These are phyloP conservation scores for Coemansia sp. DNA, from an alignment of 192 early-diverging fungal genomes.

Conservation along the genomic window DNA sequence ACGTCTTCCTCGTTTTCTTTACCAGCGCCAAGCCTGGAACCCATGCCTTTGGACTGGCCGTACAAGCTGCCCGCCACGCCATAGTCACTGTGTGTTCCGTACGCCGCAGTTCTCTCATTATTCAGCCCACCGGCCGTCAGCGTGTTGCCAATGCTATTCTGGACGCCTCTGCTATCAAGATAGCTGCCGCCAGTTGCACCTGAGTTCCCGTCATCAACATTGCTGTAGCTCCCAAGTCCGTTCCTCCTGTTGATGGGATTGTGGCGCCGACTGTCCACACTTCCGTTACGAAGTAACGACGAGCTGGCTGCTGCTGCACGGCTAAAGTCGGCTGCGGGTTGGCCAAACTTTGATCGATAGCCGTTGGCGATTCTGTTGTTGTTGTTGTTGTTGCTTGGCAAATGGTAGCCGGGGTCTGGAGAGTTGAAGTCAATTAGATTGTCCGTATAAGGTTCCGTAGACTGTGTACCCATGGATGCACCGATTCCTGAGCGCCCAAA, in stretches of 20 bases:
- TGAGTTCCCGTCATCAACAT: not conserved
- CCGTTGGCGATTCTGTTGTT: not conserved
- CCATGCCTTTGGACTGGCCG: not conserved
- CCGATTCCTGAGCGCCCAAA: slow-evolving; percentile 12
- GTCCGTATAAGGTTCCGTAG: slow-evolving; percentile 17
- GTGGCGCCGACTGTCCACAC: not conserved
- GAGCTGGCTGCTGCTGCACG: not conserved
- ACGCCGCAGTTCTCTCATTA: not conserved
- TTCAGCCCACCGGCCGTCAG: not conserved
- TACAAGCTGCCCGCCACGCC: slow-evolving; percentile 1
- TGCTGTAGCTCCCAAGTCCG: not conserved
- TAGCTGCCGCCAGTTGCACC: slow-evolving; percentile 1
- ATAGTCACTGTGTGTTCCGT: not conserved
- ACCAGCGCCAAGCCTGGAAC: not conserved
- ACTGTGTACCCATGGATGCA: not conserved
- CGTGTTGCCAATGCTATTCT: slow-evolving; percentile 1
- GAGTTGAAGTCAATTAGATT: slow-evolving; percentile 16
- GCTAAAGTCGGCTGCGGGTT: not conserved
- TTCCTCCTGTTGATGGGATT: not conserved
- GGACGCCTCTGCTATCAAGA: slow-evolving; percentile 1
- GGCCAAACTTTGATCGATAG: not conserved
- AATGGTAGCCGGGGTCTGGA: slow-evolving; percentile 11
- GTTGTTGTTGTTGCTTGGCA: not conserved
- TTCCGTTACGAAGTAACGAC: not conserved
- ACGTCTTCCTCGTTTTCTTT: slow-evolving; percentile 3